These are phyloP conservation scores for Aspergillus glaucus DNA, from an alignment of 2,329 filamentous ascomycete species.

Conservation along the genomic window DNA sequence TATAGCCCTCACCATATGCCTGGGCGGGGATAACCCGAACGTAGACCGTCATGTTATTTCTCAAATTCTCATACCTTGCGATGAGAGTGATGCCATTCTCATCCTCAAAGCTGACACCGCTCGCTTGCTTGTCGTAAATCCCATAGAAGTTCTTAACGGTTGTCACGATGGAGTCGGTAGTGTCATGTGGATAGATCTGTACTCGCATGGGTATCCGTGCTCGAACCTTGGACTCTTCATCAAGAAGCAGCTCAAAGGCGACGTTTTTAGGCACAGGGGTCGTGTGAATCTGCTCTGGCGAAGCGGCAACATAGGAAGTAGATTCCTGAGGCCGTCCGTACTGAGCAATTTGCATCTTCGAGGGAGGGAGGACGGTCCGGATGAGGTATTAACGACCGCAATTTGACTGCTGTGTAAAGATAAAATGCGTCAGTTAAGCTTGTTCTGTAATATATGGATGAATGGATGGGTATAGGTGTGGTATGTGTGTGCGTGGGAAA, in stretches of 20 bases:
- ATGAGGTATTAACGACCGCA: conserved; percentile 16
- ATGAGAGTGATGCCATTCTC: conserved; percentile 83
- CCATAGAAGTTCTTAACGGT: conserved; percentile 99
- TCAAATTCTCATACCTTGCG: conserved; percentile 92
- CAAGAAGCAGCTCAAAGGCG: conserved; percentile 57
- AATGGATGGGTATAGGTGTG: conserved; percentile 1
- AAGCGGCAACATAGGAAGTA: conserved; percentile 19
- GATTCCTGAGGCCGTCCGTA: conserved; percentile 31
- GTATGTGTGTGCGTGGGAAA: conserved; percentile 13
- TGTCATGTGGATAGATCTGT: conserved; percentile 91
- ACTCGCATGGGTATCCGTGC: conserved; percentile 61
- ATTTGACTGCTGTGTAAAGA: conserved; percentile 25
- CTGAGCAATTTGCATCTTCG: conserved; percentile 28
- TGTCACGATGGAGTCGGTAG: conserved; percentile 93
- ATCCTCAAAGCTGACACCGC: conserved; percentile 93
- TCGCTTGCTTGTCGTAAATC: conserved; percentile 72
- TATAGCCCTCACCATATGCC: conserved; percentile 44
- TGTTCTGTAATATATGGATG: conserved; percentile 6
- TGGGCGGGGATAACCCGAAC: conserved; percentile 69
- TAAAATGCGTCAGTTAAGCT: conserved; percentile 28
- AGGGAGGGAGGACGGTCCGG: too few species aligned
- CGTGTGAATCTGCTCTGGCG: conserved; percentile 29
- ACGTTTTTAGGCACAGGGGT: conserved; percentile 51
- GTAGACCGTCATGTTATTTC: conserved; percentile 85
- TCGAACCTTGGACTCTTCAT: conserved; percentile 51